Conservation (phyloP, 192 early-diverging fungal species). For the Helicostylum pulchrum region DNA sequence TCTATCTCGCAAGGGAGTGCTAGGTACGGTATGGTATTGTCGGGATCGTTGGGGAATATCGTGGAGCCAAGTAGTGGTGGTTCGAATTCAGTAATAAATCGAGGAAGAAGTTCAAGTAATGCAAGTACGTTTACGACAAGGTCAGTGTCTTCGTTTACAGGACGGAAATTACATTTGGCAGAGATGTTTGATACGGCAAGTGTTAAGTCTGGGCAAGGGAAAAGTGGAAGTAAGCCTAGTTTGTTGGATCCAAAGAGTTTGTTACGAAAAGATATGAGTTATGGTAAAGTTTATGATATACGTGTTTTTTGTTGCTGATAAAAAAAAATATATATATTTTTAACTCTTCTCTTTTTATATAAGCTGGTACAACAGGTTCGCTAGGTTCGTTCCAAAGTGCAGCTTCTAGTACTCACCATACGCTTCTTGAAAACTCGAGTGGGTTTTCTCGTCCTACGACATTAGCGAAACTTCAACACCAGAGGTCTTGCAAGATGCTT, state of each 20-base stretch:
- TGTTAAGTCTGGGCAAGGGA: background rate
- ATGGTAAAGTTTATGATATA: no score
- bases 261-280: background rate
- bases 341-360: background rate
- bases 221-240: background rate
- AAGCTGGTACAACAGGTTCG: conserved; percentile 4
- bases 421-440: conserved; percentile 29
- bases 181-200: conserved; percentile 12
- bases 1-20: conserved; percentile 25
- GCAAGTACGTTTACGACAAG: background rate
- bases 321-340: no score
- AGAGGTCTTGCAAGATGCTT: conserved; percentile 42
- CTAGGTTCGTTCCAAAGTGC: conserved; percentile 26
- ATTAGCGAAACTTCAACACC: conserved; percentile 33
- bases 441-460: conserved; percentile 25
- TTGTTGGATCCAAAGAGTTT: background rate
- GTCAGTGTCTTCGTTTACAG: conserved; percentile 7
- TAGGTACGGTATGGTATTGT: conserved; percentile 5
- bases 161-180: conserved; percentile 6
- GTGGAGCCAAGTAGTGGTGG: background rate
- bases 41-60: conserved; percentile 15
- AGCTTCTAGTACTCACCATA: conserved; percentile 29
- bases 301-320: no score
- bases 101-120: conserved; percentile 23
- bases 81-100: background rate